Percentiles rank a stretch among this genome's conserved stretches.
phyloP scores from a whole-genome alignment of 2,329 filamentous ascomycete species.

The Cladosporium sp. region DNA sequence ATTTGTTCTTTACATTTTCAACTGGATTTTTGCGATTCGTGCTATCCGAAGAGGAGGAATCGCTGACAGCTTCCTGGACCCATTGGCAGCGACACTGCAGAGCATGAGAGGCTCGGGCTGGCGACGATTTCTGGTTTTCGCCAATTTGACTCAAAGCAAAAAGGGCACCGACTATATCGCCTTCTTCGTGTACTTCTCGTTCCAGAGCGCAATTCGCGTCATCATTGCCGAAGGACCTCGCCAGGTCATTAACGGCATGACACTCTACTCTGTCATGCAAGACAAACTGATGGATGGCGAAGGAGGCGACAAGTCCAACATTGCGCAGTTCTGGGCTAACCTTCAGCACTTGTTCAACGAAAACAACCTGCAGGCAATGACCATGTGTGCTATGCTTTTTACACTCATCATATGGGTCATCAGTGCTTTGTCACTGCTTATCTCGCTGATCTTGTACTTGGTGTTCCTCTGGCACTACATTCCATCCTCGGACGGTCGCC shows the following conservation, averaged over 20 bases:
- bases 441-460: slow-evolving; percentile 74
- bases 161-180: slow-evolving; percentile 89
- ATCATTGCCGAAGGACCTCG: slow-evolving; percentile 88
- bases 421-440: slow-evolving; percentile 66
- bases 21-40: slow-evolving; percentile 72
- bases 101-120: slow-evolving; percentile 79
- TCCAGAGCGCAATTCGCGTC: slow-evolving; percentile 80
- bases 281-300: slow-evolving; percentile 61
- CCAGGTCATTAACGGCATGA: slow-evolving; percentile 85
- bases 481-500: slow-evolving; percentile 70
- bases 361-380: slow-evolving; percentile 73
- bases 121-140: slow-evolving; percentile 87
- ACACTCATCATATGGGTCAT: slow-evolving; percentile 87
- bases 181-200: slow-evolving; percentile 83
- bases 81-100: slow-evolving; percentile 77
- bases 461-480: slow-evolving; percentile 93
- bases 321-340: slow-evolving; percentile 79
- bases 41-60: slow-evolving; percentile 83
- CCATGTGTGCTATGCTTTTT: slow-evolving; percentile 88
- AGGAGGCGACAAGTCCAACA: slow-evolving; percentile 55
- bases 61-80: slow-evolving; percentile 87
- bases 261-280: slow-evolving; percentile 77
- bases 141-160: slow-evolving; percentile 83
- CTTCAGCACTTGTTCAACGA: slow-evolving; percentile 67
- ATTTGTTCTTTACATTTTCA: slow-evolving; percentile 73